Percentiles rank a stretch among this genome's conserved stretches.
phyloP scores from a whole-genome alignment of 2,329 filamentous ascomycete species.

The Aspergillus persii region DNA sequence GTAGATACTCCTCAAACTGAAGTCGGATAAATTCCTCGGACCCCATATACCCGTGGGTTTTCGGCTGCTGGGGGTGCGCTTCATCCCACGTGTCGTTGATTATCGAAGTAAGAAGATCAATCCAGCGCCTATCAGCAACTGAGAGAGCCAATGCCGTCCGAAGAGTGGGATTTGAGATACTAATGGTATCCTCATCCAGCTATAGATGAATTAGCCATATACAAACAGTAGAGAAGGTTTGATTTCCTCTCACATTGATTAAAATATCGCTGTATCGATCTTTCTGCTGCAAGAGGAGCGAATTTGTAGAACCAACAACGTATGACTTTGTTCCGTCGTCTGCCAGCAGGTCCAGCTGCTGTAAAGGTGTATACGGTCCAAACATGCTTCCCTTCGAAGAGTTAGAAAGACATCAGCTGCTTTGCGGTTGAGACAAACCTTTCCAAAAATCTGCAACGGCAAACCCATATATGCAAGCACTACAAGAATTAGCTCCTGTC shows the following conservation, averaged over 20 bases:
- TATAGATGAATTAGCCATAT: slow-evolving; percentile 17
- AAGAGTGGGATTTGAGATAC: slow-evolving; percentile 76
- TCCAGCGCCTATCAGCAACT: slow-evolving; percentile 87
- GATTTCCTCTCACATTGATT: slow-evolving; percentile 62
- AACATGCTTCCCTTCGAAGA: slow-evolving; percentile 79
- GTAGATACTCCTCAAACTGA: slow-evolving; percentile 94
- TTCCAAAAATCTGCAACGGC: slow-evolving; percentile 91
- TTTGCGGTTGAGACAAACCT: slow-evolving; percentile 49
- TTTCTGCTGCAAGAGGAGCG: slow-evolving; percentile 85
- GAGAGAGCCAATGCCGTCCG: slow-evolving; percentile 74
- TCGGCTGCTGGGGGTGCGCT: slow-evolving; percentile 81
- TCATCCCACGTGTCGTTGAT: slow-evolving; percentile 98
- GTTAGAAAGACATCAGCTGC: slow-evolving; percentile 17
- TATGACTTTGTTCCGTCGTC: slow-evolving; percentile 96
- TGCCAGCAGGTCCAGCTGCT: slow-evolving; percentile 90
- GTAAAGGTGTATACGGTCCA: slow-evolving; percentile 92
- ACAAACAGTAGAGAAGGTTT: background rate
- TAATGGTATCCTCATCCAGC: slow-evolving; percentile 84
- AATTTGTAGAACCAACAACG: slow-evolving; percentile 95
- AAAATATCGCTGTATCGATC: slow-evolving; percentile 95
- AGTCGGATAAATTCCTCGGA: slow-evolving; percentile 97
- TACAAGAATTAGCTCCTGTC: slow-evolving; percentile 31
- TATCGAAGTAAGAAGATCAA: slow-evolving; percentile 89
- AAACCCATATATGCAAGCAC: slow-evolving; percentile 92
- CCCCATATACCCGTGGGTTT: slow-evolving; percentile 88